These are phyloP conservation scores for Aureobasidium sp. DNA, from an alignment of 2,329 filamentous ascomycete species.

Conservation along the genomic window DNA sequence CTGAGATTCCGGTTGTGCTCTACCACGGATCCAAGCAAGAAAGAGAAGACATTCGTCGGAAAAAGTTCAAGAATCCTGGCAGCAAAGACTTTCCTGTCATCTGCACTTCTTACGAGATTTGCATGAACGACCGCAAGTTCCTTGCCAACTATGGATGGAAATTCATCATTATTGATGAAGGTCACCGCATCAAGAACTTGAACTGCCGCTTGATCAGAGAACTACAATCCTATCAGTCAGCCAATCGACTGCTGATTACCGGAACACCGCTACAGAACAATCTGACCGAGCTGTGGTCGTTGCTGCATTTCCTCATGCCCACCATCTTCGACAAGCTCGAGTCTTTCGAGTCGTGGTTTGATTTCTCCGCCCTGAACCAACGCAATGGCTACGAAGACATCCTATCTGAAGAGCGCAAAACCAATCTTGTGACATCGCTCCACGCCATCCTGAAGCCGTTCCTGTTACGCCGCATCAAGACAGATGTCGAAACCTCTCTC, in stretches of 20 bases:
- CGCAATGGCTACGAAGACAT: conserved; percentile 71
- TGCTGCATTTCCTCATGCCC: conserved; percentile 86
- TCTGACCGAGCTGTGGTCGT: conserved; percentile 84
- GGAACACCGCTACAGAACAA: conserved; percentile 96
- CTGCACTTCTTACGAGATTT: conserved; percentile 93
- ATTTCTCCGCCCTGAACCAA: conserved; percentile 86
- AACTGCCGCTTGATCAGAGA: conserved; percentile 88
- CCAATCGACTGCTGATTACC: conserved; percentile 84
- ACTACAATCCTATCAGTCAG: conserved; percentile 77
- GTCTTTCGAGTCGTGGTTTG: conserved; percentile 92
- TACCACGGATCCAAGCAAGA: conserved; percentile 81
- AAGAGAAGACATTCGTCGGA: conserved; percentile 64
- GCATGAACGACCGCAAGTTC: conserved; percentile 77
- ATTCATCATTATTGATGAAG: conserved; percentile 97
- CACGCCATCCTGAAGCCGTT: conserved; percentile 91
- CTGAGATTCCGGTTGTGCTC: conserved; percentile 75
- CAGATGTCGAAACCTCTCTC: conserved; percentile 83
- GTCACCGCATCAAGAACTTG: conserved; percentile 93
- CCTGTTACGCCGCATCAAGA: conserved; percentile 77
- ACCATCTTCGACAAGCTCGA: conserved; percentile 90
- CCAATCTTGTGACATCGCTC: conserved; percentile 74
- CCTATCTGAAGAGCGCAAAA: conserved; percentile 66
- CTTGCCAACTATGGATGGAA: conserved; percentile 85
- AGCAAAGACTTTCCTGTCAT: conserved; percentile 76
- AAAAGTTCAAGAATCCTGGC: conserved; percentile 60